Evolutionary conservation across 257 asterid genomes (phyloP).

Genomic region (Ilex aquifolium): DNA sequence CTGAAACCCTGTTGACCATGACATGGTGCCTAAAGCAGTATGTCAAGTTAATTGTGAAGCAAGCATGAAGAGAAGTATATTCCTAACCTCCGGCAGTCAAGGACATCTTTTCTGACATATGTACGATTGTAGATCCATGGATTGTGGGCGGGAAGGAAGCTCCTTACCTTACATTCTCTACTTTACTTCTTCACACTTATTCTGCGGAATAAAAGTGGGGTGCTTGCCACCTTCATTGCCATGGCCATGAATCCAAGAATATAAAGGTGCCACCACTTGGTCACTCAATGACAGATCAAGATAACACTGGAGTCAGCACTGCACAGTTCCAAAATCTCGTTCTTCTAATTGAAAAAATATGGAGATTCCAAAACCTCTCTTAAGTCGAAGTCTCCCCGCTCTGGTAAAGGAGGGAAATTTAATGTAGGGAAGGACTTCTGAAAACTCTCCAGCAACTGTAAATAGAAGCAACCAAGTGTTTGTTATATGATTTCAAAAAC

Average conservation of each 20-base stretch:
- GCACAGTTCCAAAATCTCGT: constrained; percentile 14
- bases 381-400: constrained; percentile 86
- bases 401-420: constrained; percentile 77
- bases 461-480: background rate
- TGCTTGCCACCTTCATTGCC: background rate
- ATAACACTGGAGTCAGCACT: background rate
- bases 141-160: too few species aligned
- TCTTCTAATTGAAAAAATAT: constrained; percentile 83
- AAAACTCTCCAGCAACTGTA: constrained; percentile 68
- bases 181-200: too few species aligned
- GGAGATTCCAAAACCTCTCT: constrained; percentile 72
- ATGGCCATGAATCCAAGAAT: background rate
- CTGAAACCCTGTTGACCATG: too few species aligned
- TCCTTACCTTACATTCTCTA: too few species aligned
- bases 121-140: too few species aligned
- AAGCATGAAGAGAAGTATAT: too few species aligned
- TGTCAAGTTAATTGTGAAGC: too few species aligned
- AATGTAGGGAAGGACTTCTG: constrained; percentile 60
- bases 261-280: background rate
- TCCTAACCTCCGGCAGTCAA: too few species aligned
- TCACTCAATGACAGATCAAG: background rate
- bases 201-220: background rate
- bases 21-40: too few species aligned
- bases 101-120: too few species aligned
- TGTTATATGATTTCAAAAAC: too few species aligned